Evolutionary conservation across 176 grass and related monocot genomes (phyloP).

Genomic region (Lolium rigidum): DNA sequence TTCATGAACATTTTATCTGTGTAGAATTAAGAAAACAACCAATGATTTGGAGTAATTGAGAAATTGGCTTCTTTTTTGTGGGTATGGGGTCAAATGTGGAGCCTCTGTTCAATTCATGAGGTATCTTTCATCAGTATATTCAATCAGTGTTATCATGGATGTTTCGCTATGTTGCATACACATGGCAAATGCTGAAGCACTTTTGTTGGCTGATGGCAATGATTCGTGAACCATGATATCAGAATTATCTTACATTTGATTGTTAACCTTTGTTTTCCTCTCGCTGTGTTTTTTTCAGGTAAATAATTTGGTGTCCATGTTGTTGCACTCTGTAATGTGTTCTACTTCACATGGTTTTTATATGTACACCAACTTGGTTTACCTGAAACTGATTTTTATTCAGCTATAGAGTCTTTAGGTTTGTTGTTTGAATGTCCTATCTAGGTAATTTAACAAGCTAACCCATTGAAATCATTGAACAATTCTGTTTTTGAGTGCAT

Average conservation of each 20-base stretch:
- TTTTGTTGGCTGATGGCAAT: neutral
- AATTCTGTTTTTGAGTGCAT: constrained; percentile 4
- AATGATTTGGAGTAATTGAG: neutral
- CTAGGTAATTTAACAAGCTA: constrained; percentile 36
- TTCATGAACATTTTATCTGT: neutral
- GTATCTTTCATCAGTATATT: constrained; percentile 11
- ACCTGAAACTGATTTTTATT: constrained; percentile 29
- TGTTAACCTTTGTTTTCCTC: constrained; percentile 20
- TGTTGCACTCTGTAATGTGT: constrained; percentile 13
- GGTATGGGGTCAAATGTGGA: constrained; percentile 4
- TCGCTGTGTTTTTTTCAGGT: neutral
- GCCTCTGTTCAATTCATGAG: neutral
- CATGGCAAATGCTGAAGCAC: constrained; percentile 1
- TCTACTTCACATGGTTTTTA: neutral
- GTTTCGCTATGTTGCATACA: constrained; percentile 3
- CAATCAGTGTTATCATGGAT: neutral
- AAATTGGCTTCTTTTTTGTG: neutral
- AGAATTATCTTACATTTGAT: neutral
- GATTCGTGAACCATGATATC: neutral
- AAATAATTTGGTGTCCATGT: neutral
- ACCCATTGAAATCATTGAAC: constrained; percentile 34
- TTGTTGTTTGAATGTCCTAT: constrained; percentile 45
- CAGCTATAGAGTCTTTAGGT: constrained; percentile 31
- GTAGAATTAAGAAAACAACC: neutral
- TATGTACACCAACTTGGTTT: constrained; percentile 16